Base-by-base conservation (phyloP, 306 rosid species). In the Dalbergia cultrata region DNA sequence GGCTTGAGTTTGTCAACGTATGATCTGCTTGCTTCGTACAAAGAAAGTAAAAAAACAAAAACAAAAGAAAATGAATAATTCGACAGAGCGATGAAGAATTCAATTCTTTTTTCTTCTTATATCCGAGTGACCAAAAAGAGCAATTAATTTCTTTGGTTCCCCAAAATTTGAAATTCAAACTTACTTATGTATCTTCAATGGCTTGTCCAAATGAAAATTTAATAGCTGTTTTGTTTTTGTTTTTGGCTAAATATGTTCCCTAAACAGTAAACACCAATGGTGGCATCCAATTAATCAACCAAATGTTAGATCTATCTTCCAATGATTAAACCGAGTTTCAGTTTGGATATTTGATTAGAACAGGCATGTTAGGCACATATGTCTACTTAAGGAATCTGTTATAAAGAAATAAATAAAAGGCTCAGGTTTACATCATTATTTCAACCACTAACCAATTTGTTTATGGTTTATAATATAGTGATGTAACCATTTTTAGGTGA, bases 301-400 rank as follows among this genome's bases (percentile, higher is more conserved):
- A 73, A 72, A 45, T 10, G 34, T 65, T 73, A 81, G 79, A 85
- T 81, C 84, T 83, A 68, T 68, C 50, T 67, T 73, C 67, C 86
- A 85, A 85, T 85, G 88, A 81, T 81, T 85, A 81, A 78, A 47
- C 58, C 31, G 41, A 67, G 74, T 78, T 77, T 78, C 17, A 73
- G 18, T 67, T 57, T 33, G 53, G 62, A 67, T 68, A 72, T 77
- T 81, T 78, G 77, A 81, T 85, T 81, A 13, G 73, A 81, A 78
- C 71, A 73, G 77, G 86, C 85, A 81, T 35, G 81, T 81, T 74
- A 81, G 84, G 81, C 75, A 77, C 81, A 13, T n/a, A 44, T 66
- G 81, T 60, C 59, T 49, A 64, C 50, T 41, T 71, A 81, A 73
- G 75, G 83, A 81, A 85, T 85, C 71, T 61, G 34, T 41, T 35